Base-by-base conservation (phyloP, 2,329 filamentous ascomycete genomes). In the Trichophyton simii region DNA sequence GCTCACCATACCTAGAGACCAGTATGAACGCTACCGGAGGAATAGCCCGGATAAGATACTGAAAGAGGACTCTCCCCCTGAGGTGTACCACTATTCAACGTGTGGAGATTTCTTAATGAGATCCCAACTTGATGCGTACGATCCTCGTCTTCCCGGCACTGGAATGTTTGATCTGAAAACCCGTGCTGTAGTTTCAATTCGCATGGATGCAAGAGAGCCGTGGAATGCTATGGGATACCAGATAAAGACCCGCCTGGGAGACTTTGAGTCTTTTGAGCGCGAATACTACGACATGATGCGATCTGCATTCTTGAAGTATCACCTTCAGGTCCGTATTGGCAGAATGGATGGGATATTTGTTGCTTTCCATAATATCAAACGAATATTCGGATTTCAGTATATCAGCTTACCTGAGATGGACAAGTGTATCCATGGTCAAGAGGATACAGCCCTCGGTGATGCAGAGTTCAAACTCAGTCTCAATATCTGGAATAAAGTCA, bases 291-390 rank as follows among this genome's bases (percentile, higher is more conserved):
- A 99, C 73, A 95, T 99, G 91, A 92, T 95, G 63, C 83, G 95
- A 60, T 84, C 91, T 0, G 94, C 92, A 0, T 92, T 99, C 76
- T 78, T 99, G 61, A 99, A 99, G 71, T 99, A 99, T 73, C 96
- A 91, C 8, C 79, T 99, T 34, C 94, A 99, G 75, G 95, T 92
- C 31, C 88, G 94, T 52, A 95, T 99, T 84, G 94, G 95, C 18
- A 86, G 91, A 58, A 99, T 99, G 95, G 92, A 99, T 71, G 94
- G 94, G 60, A 96, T 97, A 58, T 99, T 97, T 70, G 88, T 97
- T 22, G 94, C 94, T 1, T 99, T 86, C 72, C 94, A 99, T 78
- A 99, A 99, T 72, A 89, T 91, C 1, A 82, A 91, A 73, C 87
- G 91, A 61, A 95, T 99, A 58, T 99, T 99, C 71, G 94, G 94